Evolutionary conservation across 257 asterid species (phyloP), one percentile per base, ranked within the genome.

Genomic region (Salvia miltiorrhiza): DNA sequence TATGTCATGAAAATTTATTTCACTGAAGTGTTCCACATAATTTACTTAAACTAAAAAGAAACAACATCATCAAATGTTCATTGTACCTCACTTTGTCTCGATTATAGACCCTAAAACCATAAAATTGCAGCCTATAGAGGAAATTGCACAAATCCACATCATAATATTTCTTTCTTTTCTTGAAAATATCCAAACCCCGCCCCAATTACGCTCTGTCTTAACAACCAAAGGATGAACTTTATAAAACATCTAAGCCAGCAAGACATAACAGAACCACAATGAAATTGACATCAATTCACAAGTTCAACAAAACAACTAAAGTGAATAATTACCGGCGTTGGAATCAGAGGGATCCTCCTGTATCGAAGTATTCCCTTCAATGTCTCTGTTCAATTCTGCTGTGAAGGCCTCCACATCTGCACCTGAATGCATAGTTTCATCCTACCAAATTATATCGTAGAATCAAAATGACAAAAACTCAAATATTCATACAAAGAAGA

Each of bases 391-490:
- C 44, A 93, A 82, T 76, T 93, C 96, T 53, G 98, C 98, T 0
- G 97, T 85, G 76, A 93, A 88, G 5, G 98, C 97, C 65, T 93
- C 96, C 82, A 93, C 95, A 57, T 88, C 98, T 2, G 96, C 96
- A 65, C 95, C 96, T 9, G 94, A 90, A 87, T 90, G 97, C 95
- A 90, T 79, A 20, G 89, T 90, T 70, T 90, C 97, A 65, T 85
- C 97, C 98, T 88, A 83, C 57, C 32, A 71, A 74, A 43, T 45
- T 33, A 23, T 53, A 0, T 1, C 1, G 17, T 21, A 3, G 1
- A 3, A 53, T 53, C 59, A 53, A 53, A 4, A 45, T 9, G n/a
- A 7, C 7, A 37, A 2, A 37, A 37, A 9, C 3, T 9, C 3
- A 37, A 37, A 37, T 0, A 9, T 6, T 6, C 19, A 50, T 1